Evolutionary conservation across 768 basidiomycete species (phyloP).

Genomic region (Amanita rubescens): DNA sequence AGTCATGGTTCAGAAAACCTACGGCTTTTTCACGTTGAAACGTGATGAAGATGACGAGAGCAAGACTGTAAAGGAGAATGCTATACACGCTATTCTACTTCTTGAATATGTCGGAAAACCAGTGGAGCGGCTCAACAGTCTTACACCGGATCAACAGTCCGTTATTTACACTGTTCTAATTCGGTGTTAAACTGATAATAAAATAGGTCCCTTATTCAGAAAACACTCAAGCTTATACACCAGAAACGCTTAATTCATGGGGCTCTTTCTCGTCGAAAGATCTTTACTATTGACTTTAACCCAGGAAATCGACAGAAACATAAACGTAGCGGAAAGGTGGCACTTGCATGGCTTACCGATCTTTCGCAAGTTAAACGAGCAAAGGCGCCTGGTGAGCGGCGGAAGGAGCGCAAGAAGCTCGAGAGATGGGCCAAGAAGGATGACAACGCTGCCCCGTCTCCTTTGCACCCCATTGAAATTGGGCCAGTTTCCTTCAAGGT

Average conservation of each 20-base stretch:
- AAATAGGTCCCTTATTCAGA: background rate
- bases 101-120: background rate
- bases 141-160: background rate
- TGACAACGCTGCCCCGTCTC: background rate
- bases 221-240: background rate
- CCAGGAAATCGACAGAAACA: background rate
- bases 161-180: background rate
- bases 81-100: background rate
- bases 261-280: background rate
- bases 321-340: background rate
- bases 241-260: background rate
- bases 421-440: background rate
- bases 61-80: no score
- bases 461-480: background rate
- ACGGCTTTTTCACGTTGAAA: background rate
- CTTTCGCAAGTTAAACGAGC: background rate
- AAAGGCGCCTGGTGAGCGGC: background rate
- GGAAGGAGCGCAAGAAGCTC: background rate
- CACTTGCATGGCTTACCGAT: background rate
- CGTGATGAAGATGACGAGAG: background rate
- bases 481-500: background rate
- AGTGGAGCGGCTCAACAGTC: background rate
- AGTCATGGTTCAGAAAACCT: background rate
- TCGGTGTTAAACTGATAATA: background rate
- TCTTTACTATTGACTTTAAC: background rate